phyloP scores from a whole-genome alignment of 2,329 filamentous ascomycete genomes.

The Aspergillus persii region DNA sequence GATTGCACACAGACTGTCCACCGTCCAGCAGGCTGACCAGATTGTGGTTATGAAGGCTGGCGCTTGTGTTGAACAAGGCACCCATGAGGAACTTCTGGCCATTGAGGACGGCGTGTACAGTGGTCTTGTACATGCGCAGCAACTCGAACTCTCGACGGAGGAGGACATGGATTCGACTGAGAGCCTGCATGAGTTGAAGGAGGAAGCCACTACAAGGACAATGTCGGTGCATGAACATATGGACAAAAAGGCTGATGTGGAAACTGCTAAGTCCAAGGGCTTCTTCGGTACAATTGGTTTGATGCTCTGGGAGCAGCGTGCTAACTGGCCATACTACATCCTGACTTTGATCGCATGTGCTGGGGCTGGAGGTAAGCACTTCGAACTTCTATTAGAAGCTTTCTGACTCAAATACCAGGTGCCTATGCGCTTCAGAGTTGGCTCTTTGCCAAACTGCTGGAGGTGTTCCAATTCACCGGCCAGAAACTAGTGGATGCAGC shows the following conservation, averaged over 20 bases:
- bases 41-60: constrained; percentile 76
- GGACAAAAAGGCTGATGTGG: not conserved
- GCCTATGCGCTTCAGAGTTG: constrained; percentile 37
- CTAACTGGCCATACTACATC: constrained; percentile 29
- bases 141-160: constrained; percentile 21
- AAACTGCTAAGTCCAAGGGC: constrained; percentile 10
- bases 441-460: constrained; percentile 50
- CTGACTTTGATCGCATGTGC: constrained; percentile 24
- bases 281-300: constrained; percentile 21
- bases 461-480: constrained; percentile 47
- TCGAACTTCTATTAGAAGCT: not conserved
- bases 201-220: not conserved
- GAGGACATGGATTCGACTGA: constrained; percentile 6
- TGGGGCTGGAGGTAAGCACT: constrained; percentile 30
- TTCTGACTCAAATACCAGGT: constrained; percentile 11
- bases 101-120: constrained; percentile 62
- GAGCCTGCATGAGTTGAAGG: not conserved
- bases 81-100: constrained; percentile 67
- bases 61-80: constrained; percentile 69
- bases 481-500: constrained; percentile 39
- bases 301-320: constrained; percentile 33
- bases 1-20: constrained; percentile 72
- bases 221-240: not conserved
- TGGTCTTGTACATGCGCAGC: constrained; percentile 57
- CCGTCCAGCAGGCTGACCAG: constrained; percentile 71